Evolutionary conservation across 768 basidiomycete genomes (phyloP).

Genomic region (Fomitopsis pulvina): DNA sequence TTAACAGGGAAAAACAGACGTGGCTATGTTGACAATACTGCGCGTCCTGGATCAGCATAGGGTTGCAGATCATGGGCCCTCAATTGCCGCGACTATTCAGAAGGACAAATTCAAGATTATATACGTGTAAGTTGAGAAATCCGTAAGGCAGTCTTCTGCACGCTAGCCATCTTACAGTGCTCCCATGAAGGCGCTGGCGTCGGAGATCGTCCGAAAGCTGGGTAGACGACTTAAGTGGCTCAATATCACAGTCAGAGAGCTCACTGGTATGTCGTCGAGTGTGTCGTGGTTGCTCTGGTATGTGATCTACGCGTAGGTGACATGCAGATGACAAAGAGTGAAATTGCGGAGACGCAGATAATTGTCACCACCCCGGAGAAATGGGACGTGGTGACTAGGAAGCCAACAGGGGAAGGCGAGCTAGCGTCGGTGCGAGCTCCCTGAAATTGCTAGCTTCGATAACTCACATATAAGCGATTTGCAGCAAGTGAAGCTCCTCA

Average conservation of each 20-base stretch:
- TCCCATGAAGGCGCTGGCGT: slow-evolving; percentile 96
- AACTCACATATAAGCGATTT: not conserved
- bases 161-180: slow-evolving; percentile 44
- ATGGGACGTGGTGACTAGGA: slow-evolving; percentile 98
- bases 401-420: slow-evolving; percentile 95
- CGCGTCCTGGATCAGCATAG: slow-evolving; percentile 78
- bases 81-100: slow-evolving; percentile 46
- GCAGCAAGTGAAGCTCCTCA: slow-evolving; percentile 87
- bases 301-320: slow-evolving; percentile 44
- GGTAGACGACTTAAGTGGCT: slow-evolving; percentile 89
- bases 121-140: slow-evolving; percentile 63
- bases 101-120: slow-evolving; percentile 88
- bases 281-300: not conserved
- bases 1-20: slow-evolving; percentile 93
- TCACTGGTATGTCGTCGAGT: slow-evolving; percentile 57
- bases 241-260: slow-evolving; percentile 76
- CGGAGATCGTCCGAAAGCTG: slow-evolving; percentile 92
- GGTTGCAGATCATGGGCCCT: slow-evolving; percentile 20
- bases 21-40: slow-evolving; percentile 90
- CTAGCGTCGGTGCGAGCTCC: slow-evolving; percentile 68
- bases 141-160: not conserved
- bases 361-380: slow-evolving; percentile 99
- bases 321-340: slow-evolving; percentile 93
- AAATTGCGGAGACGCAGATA: slow-evolving; percentile 92
- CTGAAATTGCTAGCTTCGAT: not conserved